These are phyloP conservation scores for Penicillium sp. DNA, from an alignment of 2,329 filamentous ascomycete species.

Conservation along the genomic window DNA sequence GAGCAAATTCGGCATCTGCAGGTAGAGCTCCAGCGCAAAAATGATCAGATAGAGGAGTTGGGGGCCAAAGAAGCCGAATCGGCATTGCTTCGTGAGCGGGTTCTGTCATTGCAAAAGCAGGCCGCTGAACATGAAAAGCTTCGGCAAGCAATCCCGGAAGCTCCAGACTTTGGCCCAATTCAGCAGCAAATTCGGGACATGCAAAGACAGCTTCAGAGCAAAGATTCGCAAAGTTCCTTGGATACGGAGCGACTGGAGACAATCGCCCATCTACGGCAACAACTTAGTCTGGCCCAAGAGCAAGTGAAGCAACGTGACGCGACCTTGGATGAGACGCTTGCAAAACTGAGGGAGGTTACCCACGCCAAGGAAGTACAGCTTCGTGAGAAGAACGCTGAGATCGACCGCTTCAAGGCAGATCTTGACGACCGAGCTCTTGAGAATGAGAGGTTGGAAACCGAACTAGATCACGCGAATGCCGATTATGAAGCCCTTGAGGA, in stretches of 20 bases:
- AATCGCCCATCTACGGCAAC: conserved; percentile 33
- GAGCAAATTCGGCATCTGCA: conserved; percentile 43
- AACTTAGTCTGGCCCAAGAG: conserved; percentile 33
- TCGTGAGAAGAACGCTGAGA: conserved; percentile 36
- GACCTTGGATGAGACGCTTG: conserved; percentile 33
- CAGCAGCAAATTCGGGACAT: conserved; percentile 34
- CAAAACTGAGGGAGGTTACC: conserved; percentile 34
- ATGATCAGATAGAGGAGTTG: conserved; percentile 28
- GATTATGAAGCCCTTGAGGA: conserved; percentile 38
- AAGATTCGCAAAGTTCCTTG: conserved; percentile 20
- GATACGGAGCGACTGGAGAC: conserved; percentile 33
- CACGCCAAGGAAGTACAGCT: conserved; percentile 35
- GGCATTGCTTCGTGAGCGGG: conserved; percentile 28
- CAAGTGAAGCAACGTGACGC: conserved; percentile 37
- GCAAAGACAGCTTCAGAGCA: conserved; percentile 33
- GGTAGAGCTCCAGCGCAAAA: conserved; percentile 36
- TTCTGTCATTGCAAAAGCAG: conserved; percentile 30
- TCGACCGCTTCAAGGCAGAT: conserved; percentile 37
- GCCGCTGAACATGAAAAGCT: conserved; percentile 27
- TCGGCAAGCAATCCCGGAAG: conserved; percentile 22
- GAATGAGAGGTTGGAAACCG: conserved; percentile 35
- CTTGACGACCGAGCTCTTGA: conserved; percentile 36
- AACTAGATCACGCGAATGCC: conserved; percentile 33
- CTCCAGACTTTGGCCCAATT: conserved; percentile 25
- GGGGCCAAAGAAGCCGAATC: conserved; percentile 25